A percentile compares a stretch with the other conserved stretches of the same genome.
Conservation (phyloP, 2,329 filamentous ascomycete genomes). For the Lachnellula cervina region DNA sequence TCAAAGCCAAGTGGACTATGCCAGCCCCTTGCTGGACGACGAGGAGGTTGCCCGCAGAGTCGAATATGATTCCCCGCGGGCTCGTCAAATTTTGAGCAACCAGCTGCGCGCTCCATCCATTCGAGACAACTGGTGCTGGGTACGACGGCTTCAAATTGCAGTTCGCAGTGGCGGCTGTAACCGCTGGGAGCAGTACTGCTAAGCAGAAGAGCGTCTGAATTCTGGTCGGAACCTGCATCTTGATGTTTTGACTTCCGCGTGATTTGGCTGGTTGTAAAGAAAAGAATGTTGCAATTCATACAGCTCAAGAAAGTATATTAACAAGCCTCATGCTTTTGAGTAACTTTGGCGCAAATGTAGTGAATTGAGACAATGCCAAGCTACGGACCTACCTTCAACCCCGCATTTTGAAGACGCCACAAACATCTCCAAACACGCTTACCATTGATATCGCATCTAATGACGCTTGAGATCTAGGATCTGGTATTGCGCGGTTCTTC, state of each 20-base stretch:
- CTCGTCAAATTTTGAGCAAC: slow-evolving; percentile 22
- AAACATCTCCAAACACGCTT: background rate
- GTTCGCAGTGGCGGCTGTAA: slow-evolving; percentile 2
- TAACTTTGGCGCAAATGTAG: background rate
- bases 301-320: background rate
- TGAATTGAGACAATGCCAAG: background rate
- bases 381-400: background rate
- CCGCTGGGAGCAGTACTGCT: slow-evolving; percentile 1
- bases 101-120: slow-evolving; percentile 28
- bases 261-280: background rate
- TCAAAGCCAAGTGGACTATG: slow-evolving; percentile 24
- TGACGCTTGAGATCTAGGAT: background rate
- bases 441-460: background rate
- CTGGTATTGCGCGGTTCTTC: background rate
- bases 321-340: background rate
- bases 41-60: slow-evolving; percentile 28
- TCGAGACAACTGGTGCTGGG: slow-evolving; percentile 17
- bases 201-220: slow-evolving; percentile 3
- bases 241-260: background rate
- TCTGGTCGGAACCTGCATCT: slow-evolving; percentile 5
- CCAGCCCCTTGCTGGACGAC: slow-evolving; percentile 27
- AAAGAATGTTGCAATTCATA: background rate
- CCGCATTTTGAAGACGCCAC: background rate
- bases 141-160: slow-evolving; percentile 20
- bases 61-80: slow-evolving; percentile 30